phyloP scores from a whole-genome alignment of 1,284 basidiomycete genomes.

The Moniliophthora roreri region DNA sequence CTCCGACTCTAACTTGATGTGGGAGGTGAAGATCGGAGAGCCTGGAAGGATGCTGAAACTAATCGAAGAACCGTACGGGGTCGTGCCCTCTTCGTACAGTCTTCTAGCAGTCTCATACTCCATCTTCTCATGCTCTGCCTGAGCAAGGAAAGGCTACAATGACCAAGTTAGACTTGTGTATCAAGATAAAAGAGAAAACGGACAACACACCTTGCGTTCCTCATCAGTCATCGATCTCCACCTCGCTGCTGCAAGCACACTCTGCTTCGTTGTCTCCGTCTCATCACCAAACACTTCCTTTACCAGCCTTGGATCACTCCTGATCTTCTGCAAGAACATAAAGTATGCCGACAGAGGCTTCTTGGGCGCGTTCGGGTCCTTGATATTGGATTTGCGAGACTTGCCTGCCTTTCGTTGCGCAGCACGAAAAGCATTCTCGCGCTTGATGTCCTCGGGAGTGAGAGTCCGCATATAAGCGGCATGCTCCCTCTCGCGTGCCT shows the following conservation, averaged over 20 bases:
- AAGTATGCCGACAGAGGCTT: slow-evolving; percentile 95
- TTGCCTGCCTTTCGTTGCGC: slow-evolving; percentile 94
- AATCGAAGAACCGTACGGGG: slow-evolving; percentile 68
- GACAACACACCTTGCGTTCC: slow-evolving; percentile 76
- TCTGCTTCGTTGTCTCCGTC: slow-evolving; percentile 93
- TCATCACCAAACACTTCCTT: slow-evolving; percentile 88
- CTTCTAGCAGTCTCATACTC: slow-evolving; percentile 83
- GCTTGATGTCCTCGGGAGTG: slow-evolving; percentile 93
- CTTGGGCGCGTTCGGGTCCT: slow-evolving; percentile 96
- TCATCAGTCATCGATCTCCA: slow-evolving; percentile 92
- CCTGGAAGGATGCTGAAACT: slow-evolving; percentile 76
- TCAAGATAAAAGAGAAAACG: slow-evolving; percentile 13
- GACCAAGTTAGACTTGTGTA: slow-evolving; percentile 13
- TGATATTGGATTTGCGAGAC: slow-evolving; percentile 91
- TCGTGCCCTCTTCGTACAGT: slow-evolving; percentile 80
- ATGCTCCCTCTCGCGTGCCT: slow-evolving; percentile 80
- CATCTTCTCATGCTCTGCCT: slow-evolving; percentile 91
- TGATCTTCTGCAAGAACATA: slow-evolving; percentile 89
- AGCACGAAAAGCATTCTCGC: slow-evolving; percentile 89
- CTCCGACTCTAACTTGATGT: slow-evolving; percentile 61
- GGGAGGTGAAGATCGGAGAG: slow-evolving; percentile 52
- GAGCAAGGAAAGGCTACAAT: slow-evolving; percentile 80
- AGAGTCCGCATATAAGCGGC: slow-evolving; percentile 86
- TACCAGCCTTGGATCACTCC: slow-evolving; percentile 71
- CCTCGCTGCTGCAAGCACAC: slow-evolving; percentile 87